Evolutionary conservation across 2,329 filamentous ascomycete species (phyloP).

Genomic region (Penicillium sp.): DNA sequence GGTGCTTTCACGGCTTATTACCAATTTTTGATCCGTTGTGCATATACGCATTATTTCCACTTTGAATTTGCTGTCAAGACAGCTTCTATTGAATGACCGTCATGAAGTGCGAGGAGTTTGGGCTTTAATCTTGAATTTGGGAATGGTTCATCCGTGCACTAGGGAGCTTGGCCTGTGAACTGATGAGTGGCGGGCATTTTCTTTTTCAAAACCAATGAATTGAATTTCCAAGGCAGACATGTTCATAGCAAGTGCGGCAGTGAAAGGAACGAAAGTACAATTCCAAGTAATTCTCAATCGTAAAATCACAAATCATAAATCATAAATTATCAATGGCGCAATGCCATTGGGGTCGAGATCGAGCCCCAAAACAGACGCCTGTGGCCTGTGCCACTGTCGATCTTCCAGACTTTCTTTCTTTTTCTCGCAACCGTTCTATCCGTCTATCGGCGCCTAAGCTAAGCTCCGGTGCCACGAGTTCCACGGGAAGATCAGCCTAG

Average conservation of each 20-base stretch:
- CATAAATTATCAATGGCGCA: not conserved
- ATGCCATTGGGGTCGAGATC: not conserved
- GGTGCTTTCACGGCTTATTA: slow-evolving; percentile 36
- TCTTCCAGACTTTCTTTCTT: slow-evolving; percentile 1
- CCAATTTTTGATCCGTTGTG: slow-evolving; percentile 27
- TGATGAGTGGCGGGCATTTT: not conserved
- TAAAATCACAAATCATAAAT: not conserved
- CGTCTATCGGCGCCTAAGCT: slow-evolving; percentile 18
- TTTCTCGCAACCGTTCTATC: too few relatives aligned
- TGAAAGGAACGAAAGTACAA: not conserved
- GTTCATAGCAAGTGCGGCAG: not conserved
- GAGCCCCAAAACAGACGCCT: slow-evolving; percentile 2
- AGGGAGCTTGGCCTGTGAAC: too few relatives aligned
- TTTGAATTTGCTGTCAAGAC: not conserved
- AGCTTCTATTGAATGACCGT: slow-evolving; percentile 3
- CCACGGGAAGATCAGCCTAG: slow-evolving; percentile 25
- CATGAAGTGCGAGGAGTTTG: slow-evolving; percentile 7
- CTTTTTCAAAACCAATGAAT: not conserved
- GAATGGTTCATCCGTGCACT: too few relatives aligned
- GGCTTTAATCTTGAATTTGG: not conserved
- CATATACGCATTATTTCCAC: not conserved
- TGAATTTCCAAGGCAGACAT: too few relatives aligned
- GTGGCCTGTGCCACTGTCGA: not conserved
- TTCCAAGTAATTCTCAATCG: not conserved
- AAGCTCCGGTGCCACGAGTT: slow-evolving; percentile 22